Evolutionary conservation across 768 basidiomycete species (phyloP), one percentile per base, ranked within the genome.

Genomic region (Phylloporus rhodoxanthus): DNA sequence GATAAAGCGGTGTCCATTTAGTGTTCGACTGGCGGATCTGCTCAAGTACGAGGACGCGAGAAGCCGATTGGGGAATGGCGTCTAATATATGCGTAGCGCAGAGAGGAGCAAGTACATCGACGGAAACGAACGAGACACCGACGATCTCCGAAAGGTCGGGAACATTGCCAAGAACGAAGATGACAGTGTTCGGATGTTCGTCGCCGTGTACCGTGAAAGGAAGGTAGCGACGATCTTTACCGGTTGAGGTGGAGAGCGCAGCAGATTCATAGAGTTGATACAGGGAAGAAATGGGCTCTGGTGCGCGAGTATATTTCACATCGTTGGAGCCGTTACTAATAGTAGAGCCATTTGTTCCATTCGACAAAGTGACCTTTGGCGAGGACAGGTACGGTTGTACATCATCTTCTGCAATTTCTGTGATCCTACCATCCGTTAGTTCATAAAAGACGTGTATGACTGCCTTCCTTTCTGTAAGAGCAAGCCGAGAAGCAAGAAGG

Each of bases 381-480:
- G 73, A 72, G 26, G 78, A 69, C 6, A 91, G 68, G 70, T 89
- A 87, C 0, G 77, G 71, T 25, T 73, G 72, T 8, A 88, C 71
- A 33, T 78, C 69, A 23, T 81, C 81, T 53, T 82, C 82, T 8
- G 76, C 57, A 13, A 87, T 69, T 55, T 84, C 77, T 17, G 74
- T 68, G 10, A 79, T 62, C 6, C 63, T 55, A 23, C 75, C 72
- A 19, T 70, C 63, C 2, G 64, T 64, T 2, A 61, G 68, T 8
- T 72, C 61, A 58, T 86, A 82, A 68, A 92, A 96, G 13, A 78
- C 82, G 64, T 97, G 95, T 21, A 96, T 73, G n/a, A 95, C 89
- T 5, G 85, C 83, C 57, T 80, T 85, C 48, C 74, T 73, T 58
- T 87, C 81, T 7, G 75, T 66, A 32, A 76, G 76, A 0, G 95